Base-by-base conservation (phyloP, 352 stramenopile genomes). In the Pythium plurisporium region DNA sequence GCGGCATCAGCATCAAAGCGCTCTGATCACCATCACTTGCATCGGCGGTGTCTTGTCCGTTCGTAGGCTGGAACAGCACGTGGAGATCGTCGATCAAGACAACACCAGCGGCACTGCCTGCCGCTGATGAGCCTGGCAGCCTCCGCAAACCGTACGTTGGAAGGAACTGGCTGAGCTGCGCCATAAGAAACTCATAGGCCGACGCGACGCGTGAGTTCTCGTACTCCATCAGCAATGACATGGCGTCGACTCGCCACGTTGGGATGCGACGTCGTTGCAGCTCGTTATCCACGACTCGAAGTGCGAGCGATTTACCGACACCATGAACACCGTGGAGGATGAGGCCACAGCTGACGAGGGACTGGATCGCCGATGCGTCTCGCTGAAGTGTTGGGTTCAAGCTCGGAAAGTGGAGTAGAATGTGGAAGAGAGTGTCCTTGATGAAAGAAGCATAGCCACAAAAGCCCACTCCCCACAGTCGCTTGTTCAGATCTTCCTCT, bases 11-110 rank as follows among this genome's bases (percentile, higher is more conserved):
- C n/a, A 73, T 44, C 19, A 82, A 57, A 9, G 62, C 62, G 9
- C 61, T 49, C 5, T 74, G 60, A 14, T 62, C 69, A 15, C 74
- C 60, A 19, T 63, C 64, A 5, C 34, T 41, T 12, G 34, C 9
- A 9, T 56, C 46, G 38, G 17, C 37, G 23, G 69, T 62, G 4
- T 59, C 59, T 40, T 77, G 65, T 3, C 76, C 78, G 38, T 75
- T 73, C 0, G 63, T 33, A 0, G 70, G 62, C 48, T 76, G 67
- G 56, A 93, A 91, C 40, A 91, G 71, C 34, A 71, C 72, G 40
- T 89, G 73, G 30, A 89, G 54, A 29, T 93, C 78, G 64, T 93
- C 83, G 52, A 93, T 70, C 30, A 91, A 36, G 20, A 91, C 48
- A 14, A 87, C 77, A 11, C 79, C 75, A 49, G 45, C 55, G 34